Base-by-base conservation (phyloP, 805 yeast species). In the Wickerhamomyces bovis region DNA sequence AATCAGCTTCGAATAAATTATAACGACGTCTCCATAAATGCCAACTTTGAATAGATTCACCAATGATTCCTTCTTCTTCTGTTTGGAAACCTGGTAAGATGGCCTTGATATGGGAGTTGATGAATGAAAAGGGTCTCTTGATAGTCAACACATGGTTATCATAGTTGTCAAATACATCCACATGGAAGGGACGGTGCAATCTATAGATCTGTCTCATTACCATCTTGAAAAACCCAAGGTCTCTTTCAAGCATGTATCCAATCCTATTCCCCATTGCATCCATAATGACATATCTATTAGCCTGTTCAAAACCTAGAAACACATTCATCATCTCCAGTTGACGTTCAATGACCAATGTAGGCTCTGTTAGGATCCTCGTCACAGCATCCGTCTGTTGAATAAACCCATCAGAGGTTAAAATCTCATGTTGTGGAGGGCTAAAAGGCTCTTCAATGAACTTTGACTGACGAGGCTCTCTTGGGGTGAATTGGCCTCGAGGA, bases 31-130 rank as follows among this genome's bases (percentile, higher is more conserved):
- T 76, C 96, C 97, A 90, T 38, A 84, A 70, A 68, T 94, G 98
- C 97, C 97, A 94, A 53, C 85, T 82, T 65, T 94, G 99, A 6
- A 85, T 80, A 23, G 88, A 77, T 62, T 92, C 97, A 1, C 98
- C 98, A 18, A 94, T 69, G 5, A 80, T 42, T 1, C 69, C 61
- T 0, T 73, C 76, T 13, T 67, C 68, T 42, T 74, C 78, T 36
- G 41, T 72, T 69, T 33, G 56, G 48, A 36, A 66, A 1, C 78
- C 75, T 0, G 96, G 95, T 42, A 84, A 63, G 8, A 77, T 70
- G 2, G 85, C 80, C 60, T 85, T 84, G 54, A 94, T 85, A 58
- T 84, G 92, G 1, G 97, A 89, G 63, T 94, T 94, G 53, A 94
- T 86, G 58, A 86, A 78, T 33, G 94, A 82, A 60, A 94, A 92